Percentiles rank a stretch among this genome's conserved stretches.
These are phyloP conservation scores for Annulohypoxylon stygium DNA, from an alignment of 495 filamentous ascomycete species.

Conservation along the genomic window DNA sequence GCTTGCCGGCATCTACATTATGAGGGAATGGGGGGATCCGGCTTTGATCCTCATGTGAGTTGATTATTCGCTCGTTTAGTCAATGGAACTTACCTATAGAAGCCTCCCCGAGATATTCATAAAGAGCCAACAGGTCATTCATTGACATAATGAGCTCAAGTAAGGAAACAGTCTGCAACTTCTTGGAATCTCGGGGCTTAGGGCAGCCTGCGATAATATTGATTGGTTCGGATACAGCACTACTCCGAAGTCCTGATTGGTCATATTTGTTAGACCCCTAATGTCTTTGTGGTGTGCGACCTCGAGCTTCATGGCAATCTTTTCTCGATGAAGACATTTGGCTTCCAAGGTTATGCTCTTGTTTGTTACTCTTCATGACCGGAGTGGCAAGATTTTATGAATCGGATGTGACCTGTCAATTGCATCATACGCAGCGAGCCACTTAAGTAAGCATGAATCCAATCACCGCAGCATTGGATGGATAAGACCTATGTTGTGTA, in stretches of 20 bases:
- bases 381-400: not conserved
- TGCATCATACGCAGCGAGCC: not conserved
- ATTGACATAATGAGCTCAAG: not conserved
- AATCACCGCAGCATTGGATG: not conserved
- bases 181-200: not conserved
- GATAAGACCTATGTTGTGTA: slow-evolving; percentile 17
- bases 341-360: not conserved
- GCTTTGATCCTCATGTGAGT: not conserved
- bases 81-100: not conserved
- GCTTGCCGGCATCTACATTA: slow-evolving; percentile 20
- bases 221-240: slow-evolving; percentile 15
- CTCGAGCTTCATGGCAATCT: not conserved
- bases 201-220: not conserved
- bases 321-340: not conserved
- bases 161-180: not conserved
- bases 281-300: not conserved
- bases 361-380: not conserved
- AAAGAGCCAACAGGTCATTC: not conserved
- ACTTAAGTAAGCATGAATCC: not conserved
- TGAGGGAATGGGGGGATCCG: not conserved
- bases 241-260: not conserved
- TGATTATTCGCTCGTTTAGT: not conserved
- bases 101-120: not conserved
- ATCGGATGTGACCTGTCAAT: not conserved
- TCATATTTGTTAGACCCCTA: not conserved